Evolutionary conservation across 2,329 filamentous ascomycete species (phyloP).

Genomic region (Phialophora tarda): DNA sequence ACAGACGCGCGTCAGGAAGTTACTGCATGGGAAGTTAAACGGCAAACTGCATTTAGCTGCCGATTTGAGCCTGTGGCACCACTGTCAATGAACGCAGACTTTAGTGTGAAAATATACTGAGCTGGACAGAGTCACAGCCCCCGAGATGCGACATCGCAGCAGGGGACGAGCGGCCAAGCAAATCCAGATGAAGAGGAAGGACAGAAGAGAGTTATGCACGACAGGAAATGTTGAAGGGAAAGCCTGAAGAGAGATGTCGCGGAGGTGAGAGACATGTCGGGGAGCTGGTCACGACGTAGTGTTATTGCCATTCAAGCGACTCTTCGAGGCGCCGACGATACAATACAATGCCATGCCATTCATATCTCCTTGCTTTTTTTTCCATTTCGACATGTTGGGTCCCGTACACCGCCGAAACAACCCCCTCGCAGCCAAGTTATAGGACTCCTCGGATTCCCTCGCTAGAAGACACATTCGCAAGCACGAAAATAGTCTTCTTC

Average conservation of each 20-base stretch:
- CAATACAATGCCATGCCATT: not conserved
- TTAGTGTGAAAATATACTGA: not conserved
- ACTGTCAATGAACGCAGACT: not conserved
- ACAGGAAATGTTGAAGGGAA: not conserved
- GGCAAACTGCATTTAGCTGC: not conserved
- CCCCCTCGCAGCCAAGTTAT: not conserved
- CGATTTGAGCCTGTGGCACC: not conserved
- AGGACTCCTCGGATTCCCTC: not conserved
- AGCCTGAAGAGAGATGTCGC: not conserved
- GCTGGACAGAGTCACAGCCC: not conserved
- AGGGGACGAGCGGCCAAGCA: not conserved
- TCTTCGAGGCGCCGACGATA: not conserved
- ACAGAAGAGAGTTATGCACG: not conserved
- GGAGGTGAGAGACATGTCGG: not conserved
- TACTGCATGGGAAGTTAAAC: not conserved
- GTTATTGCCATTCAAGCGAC: not conserved
- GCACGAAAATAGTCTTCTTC: not conserved
- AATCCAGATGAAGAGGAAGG: not conserved
- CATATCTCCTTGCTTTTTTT: not conserved
- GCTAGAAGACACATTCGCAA: not conserved
- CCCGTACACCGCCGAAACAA: not conserved
- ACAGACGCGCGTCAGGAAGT: not conserved
- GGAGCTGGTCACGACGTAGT: not conserved
- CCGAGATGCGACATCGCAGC: not conserved
- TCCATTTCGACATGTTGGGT: not conserved